Conservation (phyloP, 176 grass and related monocot species). For the Paspalum notatum region DNA sequence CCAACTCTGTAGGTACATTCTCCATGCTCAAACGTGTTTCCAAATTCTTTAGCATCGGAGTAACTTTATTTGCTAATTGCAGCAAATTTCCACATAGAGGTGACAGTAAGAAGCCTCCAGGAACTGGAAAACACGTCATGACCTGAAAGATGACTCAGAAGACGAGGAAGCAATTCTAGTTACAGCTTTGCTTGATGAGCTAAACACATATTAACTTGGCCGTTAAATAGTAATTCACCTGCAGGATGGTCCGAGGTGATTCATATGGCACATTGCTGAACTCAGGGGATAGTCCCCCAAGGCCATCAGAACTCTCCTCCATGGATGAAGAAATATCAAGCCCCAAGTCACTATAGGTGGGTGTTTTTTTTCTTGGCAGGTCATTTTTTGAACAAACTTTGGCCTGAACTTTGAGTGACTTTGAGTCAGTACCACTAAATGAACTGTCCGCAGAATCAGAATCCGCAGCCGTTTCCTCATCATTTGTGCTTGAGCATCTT, state of each 20-base stretch:
- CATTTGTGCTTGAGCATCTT: conserved; percentile 38
- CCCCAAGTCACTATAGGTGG: conserved; percentile 65
- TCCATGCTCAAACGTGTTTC: conserved; percentile 31
- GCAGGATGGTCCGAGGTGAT: conserved; percentile 77
- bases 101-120: conserved; percentile 68
- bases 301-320: conserved; percentile 64
- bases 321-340: conserved; percentile 76
- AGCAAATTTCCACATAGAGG: conserved; percentile 57
- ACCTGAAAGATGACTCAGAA: conserved; percentile 58
- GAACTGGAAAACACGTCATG: conserved; percentile 66
- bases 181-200: background rate
- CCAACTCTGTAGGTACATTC: conserved; percentile 35
- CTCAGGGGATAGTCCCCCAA: conserved; percentile 50
- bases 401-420: conserved; percentile 65
- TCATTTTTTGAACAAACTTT: conserved; percentile 65
- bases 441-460: conserved; percentile 52
- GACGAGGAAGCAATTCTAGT: conserved; percentile 14
- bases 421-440: conserved; percentile 53
- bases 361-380: conserved; percentile 61
- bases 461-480: conserved; percentile 16
- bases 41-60: conserved; percentile 40
- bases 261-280: conserved; percentile 53
- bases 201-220: conserved; percentile 26
- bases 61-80: conserved; percentile 55
- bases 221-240: conserved; percentile 53